Evolutionary conservation across 208 protist species (phyloP).

Genomic region (Sergeia podlipaevii): DNA sequence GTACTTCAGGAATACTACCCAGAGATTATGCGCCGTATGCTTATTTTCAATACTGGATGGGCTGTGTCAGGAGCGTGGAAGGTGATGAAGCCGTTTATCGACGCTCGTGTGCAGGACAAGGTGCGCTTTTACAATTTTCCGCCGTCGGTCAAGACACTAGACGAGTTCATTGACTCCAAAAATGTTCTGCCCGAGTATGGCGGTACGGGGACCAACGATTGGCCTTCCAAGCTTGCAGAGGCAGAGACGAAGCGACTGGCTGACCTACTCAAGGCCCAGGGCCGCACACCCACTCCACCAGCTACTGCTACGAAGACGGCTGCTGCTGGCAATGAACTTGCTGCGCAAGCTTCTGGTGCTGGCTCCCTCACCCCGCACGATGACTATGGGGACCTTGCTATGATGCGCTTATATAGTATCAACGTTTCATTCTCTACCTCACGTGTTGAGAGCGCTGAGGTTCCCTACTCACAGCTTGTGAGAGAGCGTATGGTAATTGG

Average conservation of each 20-base stretch:
- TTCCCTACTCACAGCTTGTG: too few species aligned
- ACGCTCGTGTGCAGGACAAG: slow-evolving; percentile 75
- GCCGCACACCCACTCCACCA: too few species aligned
- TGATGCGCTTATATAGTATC: too few species aligned
- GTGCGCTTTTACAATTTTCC: slow-evolving; percentile 57
- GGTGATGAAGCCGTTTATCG: slow-evolving; percentile 60
- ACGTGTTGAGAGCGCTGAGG: too few species aligned
- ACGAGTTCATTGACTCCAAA: slow-evolving; percentile 37
- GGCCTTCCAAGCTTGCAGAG: slow-evolving; percentile 25
- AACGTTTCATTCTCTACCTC: too few species aligned
- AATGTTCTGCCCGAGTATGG: slow-evolving; percentile 50
- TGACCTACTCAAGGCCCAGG: too few species aligned
- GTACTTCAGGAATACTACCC: slow-evolving; percentile 79
- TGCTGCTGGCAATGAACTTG: too few species aligned
- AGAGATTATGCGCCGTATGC: slow-evolving; percentile 65
- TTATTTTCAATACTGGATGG: slow-evolving; percentile 83
- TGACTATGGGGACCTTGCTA: too few species aligned
- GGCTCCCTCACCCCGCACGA: too few species aligned
- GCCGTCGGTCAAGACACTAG: slow-evolving; percentile 32
- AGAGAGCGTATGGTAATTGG: too few species aligned
- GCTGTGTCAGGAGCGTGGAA: slow-evolving; percentile 76
- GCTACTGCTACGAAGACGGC: too few species aligned
- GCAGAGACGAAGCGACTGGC: slow-evolving; percentile 27
- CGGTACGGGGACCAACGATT: slow-evolving; percentile 29
- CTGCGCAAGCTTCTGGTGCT: too few species aligned